Base-by-base conservation (phyloP, 106 monocot species). In the Iris macrosiphon region DNA sequence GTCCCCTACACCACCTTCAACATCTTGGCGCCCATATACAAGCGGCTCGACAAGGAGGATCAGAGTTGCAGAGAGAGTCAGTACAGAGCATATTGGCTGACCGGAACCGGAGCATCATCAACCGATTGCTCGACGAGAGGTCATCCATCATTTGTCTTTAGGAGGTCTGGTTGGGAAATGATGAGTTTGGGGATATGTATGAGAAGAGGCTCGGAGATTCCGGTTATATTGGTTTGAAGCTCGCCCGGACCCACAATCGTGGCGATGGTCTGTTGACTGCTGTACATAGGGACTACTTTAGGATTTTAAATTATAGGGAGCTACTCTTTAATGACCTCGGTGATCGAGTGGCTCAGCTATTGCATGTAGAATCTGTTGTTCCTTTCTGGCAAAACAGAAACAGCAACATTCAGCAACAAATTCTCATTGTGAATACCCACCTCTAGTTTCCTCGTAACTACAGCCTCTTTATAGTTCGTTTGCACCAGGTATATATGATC, bases 401-500 rank as follows among this genome's bases (percentile, higher is more conserved):
- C 23, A 67, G 43, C 19, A 64, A 60, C 17, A 60, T 75, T 64
- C 74, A 61, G 45, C 86, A 90, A 55, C 79, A 89, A 78, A 57
- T 83, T 60, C 65, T 98, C 26, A 91, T 98, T 76, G 80, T 91
- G 32, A 98, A 98, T 75, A 98, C 98, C 26, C 98, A 98, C 57
- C 62, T 98, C 39, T 60, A 91, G 39, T 98, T 98, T 83, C 98
- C 98, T 57, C 98, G 91, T 75, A 70, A 98, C 62, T 68, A 72
- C 49, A 87, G 66, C 34, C 41, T 79, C 21, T 91, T 75, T 44
- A 77, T 98, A 24, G 75, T 84, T 63, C 89, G 98, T 45, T 48
- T 98, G 55, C 91, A 72, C 46, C 98, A 98, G 98, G 98, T 98
- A 66, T 98, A 86, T 62, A 87, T 80, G 70, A 90, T 98, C 49